Base-by-base conservation (phyloP, 2,329 filamentous ascomycete species). In the Cordyceps cicadae region DNA sequence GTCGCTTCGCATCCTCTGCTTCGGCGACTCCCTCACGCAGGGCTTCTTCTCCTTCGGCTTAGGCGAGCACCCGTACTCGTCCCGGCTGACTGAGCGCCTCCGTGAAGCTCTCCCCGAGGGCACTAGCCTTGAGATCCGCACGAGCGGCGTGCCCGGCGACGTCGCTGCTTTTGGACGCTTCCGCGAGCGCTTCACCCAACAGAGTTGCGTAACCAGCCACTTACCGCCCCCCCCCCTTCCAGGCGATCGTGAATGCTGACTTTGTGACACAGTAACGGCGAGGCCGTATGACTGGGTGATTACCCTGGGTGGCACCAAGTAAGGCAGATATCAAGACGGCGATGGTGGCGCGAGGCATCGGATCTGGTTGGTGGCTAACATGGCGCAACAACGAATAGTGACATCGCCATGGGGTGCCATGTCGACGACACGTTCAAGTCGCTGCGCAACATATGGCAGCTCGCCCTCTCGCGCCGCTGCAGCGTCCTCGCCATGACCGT, bases 401-500 rank as follows among this genome's bases (percentile, higher is more conserved):
- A 88, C 64, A 69, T 88, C 5, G 79, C 70, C 24, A 74, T 74
- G 62, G 67, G 69, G 7, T 9, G 62, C 71, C 6, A 56, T 69
- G 65, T 76, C 9, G 70, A 77, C 1, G 67, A 73, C 1, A 81
- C 86, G 24, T 80, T 80, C 64, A 66, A 75, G 7, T 72, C 74
- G 9, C 77, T 87, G 15, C 71, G 80, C 63, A 68, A 74, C 11
- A 70, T 75, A 43, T 88, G 82, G 79, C 70, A 75, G 49, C 70
- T 81, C 2, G 75, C 81, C 1, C 73, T 86, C 1, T 67, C 69
- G 1, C 74, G 75, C 32, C 77, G 78, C 12, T 75, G 76, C 65
- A 83, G 83, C 62, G 80, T 88, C 9, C 78, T 89, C 3, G 84
- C 84, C 5, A 74, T 88, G 54, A 88, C 85, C 0, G 76, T 89